Evolutionary conservation across 768 basidiomycete genomes (phyloP).

Genomic region (Leccinum longicurvipes): DNA sequence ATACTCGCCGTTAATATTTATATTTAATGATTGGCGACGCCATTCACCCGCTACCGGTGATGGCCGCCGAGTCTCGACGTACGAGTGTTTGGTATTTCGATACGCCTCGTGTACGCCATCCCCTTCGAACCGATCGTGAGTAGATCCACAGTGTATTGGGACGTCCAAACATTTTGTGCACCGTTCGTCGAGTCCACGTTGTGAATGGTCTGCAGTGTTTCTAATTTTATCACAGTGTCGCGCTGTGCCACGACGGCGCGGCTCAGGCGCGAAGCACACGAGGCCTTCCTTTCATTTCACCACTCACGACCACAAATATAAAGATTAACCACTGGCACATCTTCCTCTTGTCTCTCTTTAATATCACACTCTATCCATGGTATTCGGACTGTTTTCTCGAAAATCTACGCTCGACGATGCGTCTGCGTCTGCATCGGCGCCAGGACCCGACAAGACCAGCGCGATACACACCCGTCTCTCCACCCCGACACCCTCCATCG

Average conservation of each 20-base stretch:
- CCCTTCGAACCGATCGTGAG: too few relatives aligned
- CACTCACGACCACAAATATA: slow-evolving; percentile 5
- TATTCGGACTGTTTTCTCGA: slow-evolving; percentile 41
- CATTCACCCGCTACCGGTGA: too few relatives aligned
- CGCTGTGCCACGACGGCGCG: slow-evolving; percentile 4
- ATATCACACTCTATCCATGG: slow-evolving; percentile 29
- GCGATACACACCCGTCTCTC: slow-evolving; percentile 44
- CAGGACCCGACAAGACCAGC: neutral
- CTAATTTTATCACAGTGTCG: neutral
- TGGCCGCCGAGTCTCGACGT: too few relatives aligned
- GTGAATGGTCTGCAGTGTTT: slow-evolving; percentile 1
- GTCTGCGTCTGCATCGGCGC: slow-evolving; percentile 7
- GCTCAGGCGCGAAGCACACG: slow-evolving; percentile 15
- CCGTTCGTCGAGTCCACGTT: too few relatives aligned
- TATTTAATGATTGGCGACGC: too few relatives aligned
- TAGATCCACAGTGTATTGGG: too few relatives aligned
- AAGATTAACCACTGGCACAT: slow-evolving; percentile 3
- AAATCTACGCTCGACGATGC: slow-evolving; percentile 23
- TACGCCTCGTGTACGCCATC: too few relatives aligned
- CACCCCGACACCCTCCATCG: slow-evolving; percentile 52
- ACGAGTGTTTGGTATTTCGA: too few relatives aligned
- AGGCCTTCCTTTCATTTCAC: slow-evolving; percentile 24
- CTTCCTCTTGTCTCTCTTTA: slow-evolving; percentile 3
- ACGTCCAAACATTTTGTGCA: too few relatives aligned
- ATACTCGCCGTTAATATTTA: too few relatives aligned